Evolutionary conservation across 108 stramenopile species (phyloP).

Genomic region (Pseudonitzschia pungens): DNA sequence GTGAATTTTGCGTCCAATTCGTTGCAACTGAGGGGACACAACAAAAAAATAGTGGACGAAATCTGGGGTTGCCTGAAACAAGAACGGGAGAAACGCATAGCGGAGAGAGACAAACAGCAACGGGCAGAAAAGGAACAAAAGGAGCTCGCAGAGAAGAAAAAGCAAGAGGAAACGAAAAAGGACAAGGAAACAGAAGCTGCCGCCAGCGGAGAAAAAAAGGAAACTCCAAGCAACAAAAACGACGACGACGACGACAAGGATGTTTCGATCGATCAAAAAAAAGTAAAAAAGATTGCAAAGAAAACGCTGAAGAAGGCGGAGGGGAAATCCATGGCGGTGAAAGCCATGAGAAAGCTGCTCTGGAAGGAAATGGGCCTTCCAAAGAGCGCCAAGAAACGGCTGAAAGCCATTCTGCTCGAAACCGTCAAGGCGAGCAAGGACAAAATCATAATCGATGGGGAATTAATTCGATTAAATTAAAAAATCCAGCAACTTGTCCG

Average conservation of each 20-base stretch:
- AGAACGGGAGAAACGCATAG: conserved; percentile 39
- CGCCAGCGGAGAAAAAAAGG: conserved; percentile 31
- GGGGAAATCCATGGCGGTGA: conserved; percentile 60
- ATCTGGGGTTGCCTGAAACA: conserved; percentile 75
- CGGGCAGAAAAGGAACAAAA: conserved; percentile 24
- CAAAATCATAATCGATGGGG: conserved; percentile 38
- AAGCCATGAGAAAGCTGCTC: conserved; percentile 45
- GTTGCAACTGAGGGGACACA: conserved; percentile 56
- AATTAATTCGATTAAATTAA: conserved; percentile 27
- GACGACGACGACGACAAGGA: background rate
- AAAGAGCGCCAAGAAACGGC: conserved; percentile 25
- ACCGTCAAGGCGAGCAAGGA: conserved; percentile 22
- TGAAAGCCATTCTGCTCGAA: conserved; percentile 33
- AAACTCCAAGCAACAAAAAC: background rate
- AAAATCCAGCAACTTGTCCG: too few species aligned
- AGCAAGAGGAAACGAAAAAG: conserved; percentile 31
- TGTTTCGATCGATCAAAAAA: conserved; percentile 24
- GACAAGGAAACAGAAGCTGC: conserved; percentile 29
- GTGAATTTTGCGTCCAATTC: conserved; percentile 86
- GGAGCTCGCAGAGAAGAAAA: conserved; percentile 18
- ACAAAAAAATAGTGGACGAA: conserved; percentile 44
- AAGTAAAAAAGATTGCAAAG: conserved; percentile 59
- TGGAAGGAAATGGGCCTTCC: conserved; percentile 28
- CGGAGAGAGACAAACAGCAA: conserved; percentile 36
- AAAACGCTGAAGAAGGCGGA: conserved; percentile 77